Evolutionary conservation across 441 rosid genomes (phyloP), one percentile per base, ranked within the genome.

Genomic region (Croton setiger): DNA sequence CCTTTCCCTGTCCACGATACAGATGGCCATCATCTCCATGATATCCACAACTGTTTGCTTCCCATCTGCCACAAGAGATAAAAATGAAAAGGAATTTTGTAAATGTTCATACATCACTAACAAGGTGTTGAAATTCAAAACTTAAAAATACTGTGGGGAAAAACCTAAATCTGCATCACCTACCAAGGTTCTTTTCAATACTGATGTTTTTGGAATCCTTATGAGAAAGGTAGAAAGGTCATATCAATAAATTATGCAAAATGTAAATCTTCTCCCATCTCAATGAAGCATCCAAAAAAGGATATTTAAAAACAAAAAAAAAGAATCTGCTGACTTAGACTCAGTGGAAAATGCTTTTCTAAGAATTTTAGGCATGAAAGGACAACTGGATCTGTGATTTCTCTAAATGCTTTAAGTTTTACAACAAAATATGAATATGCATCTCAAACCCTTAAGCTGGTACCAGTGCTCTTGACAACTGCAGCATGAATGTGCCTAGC

Each of bases 11-110:
- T 62, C 93, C 99, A 68, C 74, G 89, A 69, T 90, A 94, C 63
- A 94, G 80, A 59, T 49, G 12, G 57, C 99, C 99, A 86, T 90
- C 94, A 72, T 94, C 99, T 72, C 99, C 96, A 80, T 92, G 99
- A 84, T 88, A 93, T 11, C 93, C 91, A 66, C 81, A 90, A 77
- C 96, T 90, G 81, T 89, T 89, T 65, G 80, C 86, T 89, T 91
- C 98, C 98, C 98, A 93, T 64, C 98, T 93, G 76, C 61, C 53
- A 74, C 37, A 60, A 56, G 58, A 62, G 72, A 74, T 33, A 14
- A 18, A 49, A 21, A 65, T 13, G 27, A n/a, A 47, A 51, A 48
- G 14, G 15, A 12, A 18, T 27, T 39, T 23, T 39, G 18, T 47
- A 21, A 35, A 27, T 27, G 31, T 27, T 1, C 10, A 33, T 7